Evolutionary conservation across 1,139 yeast genomes (phyloP), one percentile per base, ranked within the genome.

Genomic region (Scheffersomyces titani): DNA sequence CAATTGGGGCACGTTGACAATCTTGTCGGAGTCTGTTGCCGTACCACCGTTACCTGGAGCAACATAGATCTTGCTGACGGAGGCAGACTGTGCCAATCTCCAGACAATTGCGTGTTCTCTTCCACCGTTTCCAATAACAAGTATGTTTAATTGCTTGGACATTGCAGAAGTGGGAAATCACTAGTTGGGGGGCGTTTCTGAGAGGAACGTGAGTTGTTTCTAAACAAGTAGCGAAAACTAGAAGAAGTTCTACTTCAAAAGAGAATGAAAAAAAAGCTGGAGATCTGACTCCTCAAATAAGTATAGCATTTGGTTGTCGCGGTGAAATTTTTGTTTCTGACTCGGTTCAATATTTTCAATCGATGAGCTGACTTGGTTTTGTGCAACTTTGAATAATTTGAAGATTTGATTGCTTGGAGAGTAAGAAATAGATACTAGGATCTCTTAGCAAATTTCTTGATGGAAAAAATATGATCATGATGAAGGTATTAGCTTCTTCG

Each of bases 11-110:
- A 94, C 86, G 69, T 91, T 90, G 60, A 81, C 77, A 49, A 90
- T 89, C 68, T 90, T 92, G 52, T 73, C 68, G 46, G 78, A 74
- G 40, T 54, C 55, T 22, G 80, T 69, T 44, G 83, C 82, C 49
- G 97, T 92, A 54, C 98, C 99, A 56, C 98, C 99, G 70, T 94
- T 96, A 60, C 99, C 99, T 63, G 98, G 98, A 36, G 98, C 97
- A 55, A 94, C 97, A 67, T 72, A 96, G 65, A 96, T 88, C 61
- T 84, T 83, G 60, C 78, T 76, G 50, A 92, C 97, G 48, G 84
- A 74, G 47, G 85, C 76, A 44, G 97, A 91, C 74, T 92, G 96
- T 49, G 90, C 79, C 64, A 96, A 83, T 70, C 89, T 90, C 98
- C 98, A 93, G 19, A 92, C 90, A 63, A 96, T 83, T 55, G 99